Evolutionary conservation across 2,329 filamentous ascomycete genomes (phyloP), one percentile per base, ranked within the genome.

Genomic region (Ophiostoma montium): DNA sequence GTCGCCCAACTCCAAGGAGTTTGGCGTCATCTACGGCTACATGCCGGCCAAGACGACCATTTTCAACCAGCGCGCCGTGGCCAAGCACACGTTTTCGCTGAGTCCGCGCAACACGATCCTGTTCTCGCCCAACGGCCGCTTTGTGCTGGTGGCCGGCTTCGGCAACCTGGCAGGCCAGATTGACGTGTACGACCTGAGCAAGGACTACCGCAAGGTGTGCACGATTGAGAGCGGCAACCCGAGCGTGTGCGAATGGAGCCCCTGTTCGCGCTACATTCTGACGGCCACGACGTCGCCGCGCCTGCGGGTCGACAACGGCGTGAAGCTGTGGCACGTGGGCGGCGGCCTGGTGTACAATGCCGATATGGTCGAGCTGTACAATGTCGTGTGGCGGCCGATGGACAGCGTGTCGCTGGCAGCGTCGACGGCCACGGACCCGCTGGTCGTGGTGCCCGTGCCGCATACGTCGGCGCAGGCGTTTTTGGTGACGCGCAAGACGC

Each of bases 31-130:
- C 15, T 98, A 98, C 63, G 92, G 92, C 53, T 96, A 86, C 67
- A 96, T 95, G 88, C 92, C 92, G n/a, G 86, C 92, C 50, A 96
- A 96, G 75, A 92, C 90, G 3, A 95, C 90, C 57, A 92, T 98
- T 57, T 98, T 96, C 77, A 95, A 95, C 65, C 78, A 84, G 59
- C 82, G 86, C 55, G 92, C 86, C 54, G 76, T 88, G 52, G 74
- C 84, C 18, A 84, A 83, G 51, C 86, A 95, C 67, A 86, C 76
- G 52, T 95, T 98, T 67, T 79, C 87, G 47, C 75, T 95, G 48
- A 83, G 74, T 3, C 92, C 92, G 12, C 83, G 92, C 60, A 98
- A 98, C 69, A 96, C 90, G 47, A 92, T 96, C 61, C 74, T 82
- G 47, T 98, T 95, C 69, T 96, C 90, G 12, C 90, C 92, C 15